phyloP scores from a whole-genome alignment of 2,329 filamentous ascomycete species.

The Trichoderma cornu-damae region DNA sequence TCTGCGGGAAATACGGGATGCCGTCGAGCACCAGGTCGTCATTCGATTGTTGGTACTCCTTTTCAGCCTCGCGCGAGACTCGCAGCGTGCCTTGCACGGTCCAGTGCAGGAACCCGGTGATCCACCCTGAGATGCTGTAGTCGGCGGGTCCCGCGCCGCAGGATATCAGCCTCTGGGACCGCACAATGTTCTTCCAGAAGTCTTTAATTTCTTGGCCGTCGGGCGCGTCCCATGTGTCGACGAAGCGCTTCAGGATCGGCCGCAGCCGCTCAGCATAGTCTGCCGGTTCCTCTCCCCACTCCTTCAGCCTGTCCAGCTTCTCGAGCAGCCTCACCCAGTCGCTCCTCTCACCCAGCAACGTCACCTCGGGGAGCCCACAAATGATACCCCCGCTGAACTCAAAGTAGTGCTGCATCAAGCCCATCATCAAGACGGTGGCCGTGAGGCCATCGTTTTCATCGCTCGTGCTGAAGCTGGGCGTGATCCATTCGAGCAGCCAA shows the following conservation, averaged over 20 bases:
- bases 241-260: constrained; percentile 43
- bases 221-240: constrained; percentile 40
- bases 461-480: constrained; percentile 41
- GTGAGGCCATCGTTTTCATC: constrained; percentile 36
- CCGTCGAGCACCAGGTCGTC: constrained; percentile 27
- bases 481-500: constrained; percentile 41
- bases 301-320: constrained; percentile 39
- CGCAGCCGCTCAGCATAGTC: constrained; percentile 37
- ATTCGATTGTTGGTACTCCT: background rate
- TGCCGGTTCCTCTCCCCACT: constrained; percentile 41
- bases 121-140: constrained; percentile 43
- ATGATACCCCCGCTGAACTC: constrained; percentile 33
- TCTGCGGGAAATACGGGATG: constrained; percentile 28
- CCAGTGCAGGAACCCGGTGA: constrained; percentile 46
- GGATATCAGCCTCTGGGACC: constrained; percentile 30
- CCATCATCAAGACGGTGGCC: constrained; percentile 43
- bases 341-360: constrained; percentile 34
- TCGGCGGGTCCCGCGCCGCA: constrained; percentile 31
- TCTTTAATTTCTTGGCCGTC: constrained; percentile 28
- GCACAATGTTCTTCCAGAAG: constrained; percentile 44
- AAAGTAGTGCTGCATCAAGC: constrained; percentile 39
- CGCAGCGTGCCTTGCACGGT: constrained; percentile 30
- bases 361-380: constrained; percentile 42
- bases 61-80: constrained; percentile 19
- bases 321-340: constrained; percentile 40